phyloP scores from a whole-genome alignment of 23 red algal species.

The Gracilariopsis chorda region DNA sequence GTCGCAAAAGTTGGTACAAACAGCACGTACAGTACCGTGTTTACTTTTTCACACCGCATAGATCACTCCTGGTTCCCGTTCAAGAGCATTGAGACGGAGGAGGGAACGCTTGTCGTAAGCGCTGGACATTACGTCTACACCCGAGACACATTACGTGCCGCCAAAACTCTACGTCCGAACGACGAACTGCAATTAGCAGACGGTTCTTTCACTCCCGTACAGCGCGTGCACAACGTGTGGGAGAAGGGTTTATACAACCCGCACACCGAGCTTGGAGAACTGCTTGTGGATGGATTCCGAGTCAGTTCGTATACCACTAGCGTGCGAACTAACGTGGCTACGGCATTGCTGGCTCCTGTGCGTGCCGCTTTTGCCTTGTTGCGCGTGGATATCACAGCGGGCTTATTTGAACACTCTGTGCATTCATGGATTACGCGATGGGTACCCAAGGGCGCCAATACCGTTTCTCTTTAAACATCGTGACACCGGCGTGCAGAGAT shows the following conservation, averaged over 20 bases:
- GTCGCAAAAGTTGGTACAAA: not conserved
- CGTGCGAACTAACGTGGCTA: conserved; percentile 29
- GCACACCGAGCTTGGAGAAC: conserved; percentile 46
- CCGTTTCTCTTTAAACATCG: not conserved
- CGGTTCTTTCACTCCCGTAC: not conserved
- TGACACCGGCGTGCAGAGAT: no score
- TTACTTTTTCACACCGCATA: conserved; percentile 5
- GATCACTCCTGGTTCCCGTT: not conserved
- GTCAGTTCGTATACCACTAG: conserved; percentile 48
- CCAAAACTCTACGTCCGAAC: not conserved
- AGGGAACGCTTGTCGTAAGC: not conserved
- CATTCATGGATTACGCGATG: not conserved
- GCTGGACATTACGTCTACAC: conserved; percentile 33
- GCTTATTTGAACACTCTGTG: not conserved
- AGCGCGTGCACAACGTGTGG: conserved; percentile 21
- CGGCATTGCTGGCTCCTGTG: conserved; percentile 48
- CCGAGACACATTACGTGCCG: not conserved
- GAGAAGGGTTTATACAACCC: conserved; percentile 67
- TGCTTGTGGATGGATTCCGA: conserved; percentile 72
- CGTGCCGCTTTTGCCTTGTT: not conserved
- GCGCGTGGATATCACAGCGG: not conserved
- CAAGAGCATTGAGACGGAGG: not conserved
- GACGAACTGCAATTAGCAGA: conserved; percentile 13
- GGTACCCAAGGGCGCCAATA: not conserved
- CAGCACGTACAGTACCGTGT: not conserved